Percentiles rank a stretch among this genome's conserved stretches.
Evolutionary conservation across 805 yeast genomes (phyloP).

Genomic region (Ogataea philodendri): DNA sequence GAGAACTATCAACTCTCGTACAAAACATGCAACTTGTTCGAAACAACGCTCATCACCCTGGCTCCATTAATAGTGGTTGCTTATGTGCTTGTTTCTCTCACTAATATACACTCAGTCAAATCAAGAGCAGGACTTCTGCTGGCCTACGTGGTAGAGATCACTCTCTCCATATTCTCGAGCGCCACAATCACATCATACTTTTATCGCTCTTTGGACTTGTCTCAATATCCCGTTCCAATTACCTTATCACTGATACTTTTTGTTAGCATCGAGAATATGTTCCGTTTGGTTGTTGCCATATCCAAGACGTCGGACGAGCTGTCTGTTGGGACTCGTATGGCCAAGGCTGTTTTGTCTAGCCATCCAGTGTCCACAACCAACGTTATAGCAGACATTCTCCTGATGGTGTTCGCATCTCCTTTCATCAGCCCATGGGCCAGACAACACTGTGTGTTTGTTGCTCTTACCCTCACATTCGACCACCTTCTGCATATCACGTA

Average conservation of each 20-base stretch:
- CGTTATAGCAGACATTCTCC: slow-evolving; percentile 27
- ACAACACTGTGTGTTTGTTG: slow-evolving; percentile 45
- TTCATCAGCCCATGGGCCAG: slow-evolving; percentile 32
- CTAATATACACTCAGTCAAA: slow-evolving; percentile 41
- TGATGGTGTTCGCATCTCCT: slow-evolving; percentile 29
- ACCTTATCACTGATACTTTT: slow-evolving; percentile 42
- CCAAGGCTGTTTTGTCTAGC: slow-evolving; percentile 36
- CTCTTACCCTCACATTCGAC: slow-evolving; percentile 52
- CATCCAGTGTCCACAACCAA: slow-evolving; percentile 38
- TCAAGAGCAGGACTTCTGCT: slow-evolving; percentile 45
- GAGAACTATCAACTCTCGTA: slow-evolving; percentile 18
- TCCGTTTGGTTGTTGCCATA: slow-evolving; percentile 42
- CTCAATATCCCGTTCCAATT: slow-evolving; percentile 40
- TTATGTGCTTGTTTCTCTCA: slow-evolving; percentile 36
- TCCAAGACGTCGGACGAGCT: slow-evolving; percentile 42
- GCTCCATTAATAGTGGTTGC: slow-evolving; percentile 23
- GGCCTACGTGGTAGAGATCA: slow-evolving; percentile 42
- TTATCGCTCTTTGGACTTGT: slow-evolving; percentile 34
- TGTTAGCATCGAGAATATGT: slow-evolving; percentile 47
- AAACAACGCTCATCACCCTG: slow-evolving; percentile 10
- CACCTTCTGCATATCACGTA: slow-evolving; percentile 62
- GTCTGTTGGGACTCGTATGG: slow-evolving; percentile 38
- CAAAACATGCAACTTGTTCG: slow-evolving; percentile 23
- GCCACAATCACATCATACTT: slow-evolving; percentile 41
- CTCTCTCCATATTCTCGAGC: slow-evolving; percentile 41